Conservation (phyloP, 805 yeast genomes). For the Yamadazyma nakazawae region DNA sequence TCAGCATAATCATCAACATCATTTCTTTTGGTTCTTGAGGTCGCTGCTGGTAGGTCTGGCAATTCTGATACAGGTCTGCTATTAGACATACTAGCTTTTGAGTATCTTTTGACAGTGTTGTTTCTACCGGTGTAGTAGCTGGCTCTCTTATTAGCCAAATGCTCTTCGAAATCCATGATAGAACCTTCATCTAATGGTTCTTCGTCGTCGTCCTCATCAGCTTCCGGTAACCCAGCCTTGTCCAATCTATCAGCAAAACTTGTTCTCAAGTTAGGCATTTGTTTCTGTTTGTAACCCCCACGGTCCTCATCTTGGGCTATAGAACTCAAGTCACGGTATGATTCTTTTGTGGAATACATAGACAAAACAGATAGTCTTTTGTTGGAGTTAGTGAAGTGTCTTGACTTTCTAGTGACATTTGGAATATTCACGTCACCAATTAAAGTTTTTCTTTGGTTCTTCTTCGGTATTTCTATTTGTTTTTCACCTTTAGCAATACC, state of each 20-base stretch:
- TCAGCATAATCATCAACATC: conserved; percentile 15
- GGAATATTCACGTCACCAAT: conserved; percentile 68
- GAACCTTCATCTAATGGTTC: conserved; percentile 36
- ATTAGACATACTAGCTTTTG: conserved; percentile 16
- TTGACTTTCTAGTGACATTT: conserved; percentile 65
- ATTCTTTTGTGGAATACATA: conserved; percentile 63
- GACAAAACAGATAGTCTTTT: conserved; percentile 72
- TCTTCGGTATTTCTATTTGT: conserved; percentile 17
- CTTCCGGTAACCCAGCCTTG: conserved; percentile 30
- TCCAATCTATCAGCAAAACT: conserved; percentile 43
- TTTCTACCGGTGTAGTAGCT: conserved; percentile 32
- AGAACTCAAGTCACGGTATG: conserved; percentile 56
- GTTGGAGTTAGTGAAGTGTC: conserved; percentile 56
- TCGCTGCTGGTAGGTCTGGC: conserved; percentile 25
- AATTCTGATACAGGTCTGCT: conserved; percentile 27
- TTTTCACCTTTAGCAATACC: conserved; percentile 19
- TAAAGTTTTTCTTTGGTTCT: conserved; percentile 34
- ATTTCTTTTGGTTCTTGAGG: conserved; percentile 1
- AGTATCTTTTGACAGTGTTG: conserved; percentile 23
- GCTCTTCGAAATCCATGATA: conserved; percentile 40
- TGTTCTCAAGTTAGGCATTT: conserved; percentile 30
- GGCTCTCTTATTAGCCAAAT: conserved; percentile 35
- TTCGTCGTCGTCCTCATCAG: conserved; percentile 26
- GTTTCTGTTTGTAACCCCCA: conserved; percentile 16
- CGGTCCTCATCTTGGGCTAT: conserved; percentile 25